Base-by-base conservation (phyloP, 768 basidiomycete genomes). In the Pleurotus cornucopiae region DNA sequence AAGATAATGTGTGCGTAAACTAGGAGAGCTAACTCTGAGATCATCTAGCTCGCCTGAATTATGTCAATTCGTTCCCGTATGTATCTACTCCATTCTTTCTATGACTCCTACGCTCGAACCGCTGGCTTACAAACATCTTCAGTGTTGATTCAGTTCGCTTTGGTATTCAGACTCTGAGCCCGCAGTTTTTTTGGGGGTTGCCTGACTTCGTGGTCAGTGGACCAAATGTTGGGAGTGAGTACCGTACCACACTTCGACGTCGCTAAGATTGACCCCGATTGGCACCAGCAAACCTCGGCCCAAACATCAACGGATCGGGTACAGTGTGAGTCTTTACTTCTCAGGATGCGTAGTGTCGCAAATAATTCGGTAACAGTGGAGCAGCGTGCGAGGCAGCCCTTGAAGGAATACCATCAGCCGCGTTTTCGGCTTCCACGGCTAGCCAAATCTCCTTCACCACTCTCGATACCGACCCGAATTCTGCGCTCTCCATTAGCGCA, bases 351-450 rank as follows among this genome's bases (percentile, higher is more conserved):
- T 47, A 14, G 18, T 2, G 25, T 41, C n/a, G 38, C 1, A n/a
- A 13, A 12, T 18, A 16, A 34, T n/a, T n/a, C 7, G 16, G 11
- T 23, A 30, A 3, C 45, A 75, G 73, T 6, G 73, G 73, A 11
- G 74, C 74, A 3, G 73, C 74, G 0, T 66, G 65, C 48, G 71
- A 71, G 57, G 71, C 72, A 7, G 66, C 71, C 4, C 63, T 64
- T 38, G 63, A 67, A 43, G 72, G 73, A 39, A 61, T 73, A 30
- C 71, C 75, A 12, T 64, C 73, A 1, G 64, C 65, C 20, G 74
- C 75, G 1, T 71, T 72, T 62, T 73, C 73, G 21, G 72, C 54
- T 23, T 46, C 43, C 25, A 59, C 55, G 20, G 63, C 59, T 4
- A 21, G 60, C 2, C 63, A 62, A 34, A 55, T 64, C 20, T 63